These are phyloP conservation scores for Ophiostoma himal-ulmi DNA, from an alignment of 2,329 filamentous ascomycete genomes.

Conservation along the genomic window DNA sequence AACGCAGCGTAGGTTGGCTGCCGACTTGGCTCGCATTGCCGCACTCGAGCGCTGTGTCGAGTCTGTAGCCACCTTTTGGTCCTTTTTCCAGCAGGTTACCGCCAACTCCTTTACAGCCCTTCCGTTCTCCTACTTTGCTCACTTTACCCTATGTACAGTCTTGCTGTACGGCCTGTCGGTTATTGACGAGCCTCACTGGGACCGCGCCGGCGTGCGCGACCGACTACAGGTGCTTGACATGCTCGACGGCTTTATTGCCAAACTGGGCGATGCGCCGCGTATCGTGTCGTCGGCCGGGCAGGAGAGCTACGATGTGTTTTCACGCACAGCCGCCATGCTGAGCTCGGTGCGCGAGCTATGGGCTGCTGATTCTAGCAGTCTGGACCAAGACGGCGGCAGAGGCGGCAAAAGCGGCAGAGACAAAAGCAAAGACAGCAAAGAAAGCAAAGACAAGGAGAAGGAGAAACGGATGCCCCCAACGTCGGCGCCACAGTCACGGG, in stretches of 20 bases:
- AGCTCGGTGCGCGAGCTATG: slow-evolving; percentile 23
- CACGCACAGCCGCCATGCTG: slow-evolving; percentile 17
- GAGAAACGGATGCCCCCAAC: neutral
- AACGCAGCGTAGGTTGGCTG: slow-evolving; percentile 9
- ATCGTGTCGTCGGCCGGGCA: neutral
- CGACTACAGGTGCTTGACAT: slow-evolving; percentile 35
- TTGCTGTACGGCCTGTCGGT: slow-evolving; percentile 33
- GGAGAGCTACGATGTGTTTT: slow-evolving; percentile 18
- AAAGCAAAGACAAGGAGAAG: neutral
- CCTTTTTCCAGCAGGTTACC: slow-evolving; percentile 32
- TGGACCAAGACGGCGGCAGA: too few relatives aligned
- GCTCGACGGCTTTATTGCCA: slow-evolving; percentile 28
- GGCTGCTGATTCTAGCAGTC: neutral
- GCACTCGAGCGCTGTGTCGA: slow-evolving; percentile 26
- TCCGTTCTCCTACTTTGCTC: slow-evolving; percentile 34
- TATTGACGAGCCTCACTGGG: slow-evolving; percentile 37
- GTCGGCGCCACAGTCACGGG: neutral
- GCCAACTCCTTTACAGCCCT: slow-evolving; percentile 31
- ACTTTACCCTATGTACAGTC: slow-evolving; percentile 34
- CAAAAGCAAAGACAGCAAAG: neutral
- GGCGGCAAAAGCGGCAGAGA: too few relatives aligned
- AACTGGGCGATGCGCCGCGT: slow-evolving; percentile 21
- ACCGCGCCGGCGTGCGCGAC: slow-evolving; percentile 32
- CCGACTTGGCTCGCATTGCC: slow-evolving; percentile 22
- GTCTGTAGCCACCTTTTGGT: slow-evolving; percentile 34